Evolutionary conservation across 192 early-diverging fungal species (phyloP).

Genomic region (Lunasporangiospora selenospora): DNA sequence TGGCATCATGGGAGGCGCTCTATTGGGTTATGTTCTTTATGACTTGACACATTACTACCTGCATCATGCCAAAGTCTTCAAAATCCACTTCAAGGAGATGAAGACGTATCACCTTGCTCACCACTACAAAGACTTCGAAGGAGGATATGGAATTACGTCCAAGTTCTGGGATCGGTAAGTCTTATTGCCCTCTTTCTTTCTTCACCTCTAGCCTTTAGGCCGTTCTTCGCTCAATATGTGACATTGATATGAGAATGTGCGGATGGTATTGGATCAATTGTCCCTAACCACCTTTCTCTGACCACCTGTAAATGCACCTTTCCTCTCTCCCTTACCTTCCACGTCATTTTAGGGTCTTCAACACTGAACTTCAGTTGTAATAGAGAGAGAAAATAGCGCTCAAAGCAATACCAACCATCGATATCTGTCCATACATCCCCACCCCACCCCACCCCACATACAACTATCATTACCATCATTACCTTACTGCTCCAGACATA

Average conservation of each 20-base stretch:
- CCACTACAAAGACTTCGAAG: constrained; percentile 92
- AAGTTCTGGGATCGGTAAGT: constrained; percentile 82
- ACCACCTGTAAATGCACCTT: too few species aligned
- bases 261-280: too few species aligned
- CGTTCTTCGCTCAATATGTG: too few species aligned
- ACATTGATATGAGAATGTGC: too few species aligned
- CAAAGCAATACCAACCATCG: too few species aligned
- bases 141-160: constrained; percentile 90
- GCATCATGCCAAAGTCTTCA: constrained; percentile 85
- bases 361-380: constrained; percentile 26
- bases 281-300: too few species aligned
- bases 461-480: too few species aligned
- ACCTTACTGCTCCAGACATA: too few species aligned
- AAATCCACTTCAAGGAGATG: constrained; percentile 80
- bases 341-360: constrained; percentile 38
- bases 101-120: constrained; percentile 96
- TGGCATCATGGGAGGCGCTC: constrained; percentile 75
- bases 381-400: not conserved
- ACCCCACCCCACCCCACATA: too few species aligned
- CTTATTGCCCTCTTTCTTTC: not conserved
- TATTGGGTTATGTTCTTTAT: constrained; percentile 89
- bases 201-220: too few species aligned
- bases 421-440: too few species aligned
- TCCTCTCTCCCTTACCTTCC: not conserved
- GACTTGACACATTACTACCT: constrained; percentile 95